phyloP scores from a whole-genome alignment of 2,329 filamentous ascomycete species.

The Curvularia lunata region DNA sequence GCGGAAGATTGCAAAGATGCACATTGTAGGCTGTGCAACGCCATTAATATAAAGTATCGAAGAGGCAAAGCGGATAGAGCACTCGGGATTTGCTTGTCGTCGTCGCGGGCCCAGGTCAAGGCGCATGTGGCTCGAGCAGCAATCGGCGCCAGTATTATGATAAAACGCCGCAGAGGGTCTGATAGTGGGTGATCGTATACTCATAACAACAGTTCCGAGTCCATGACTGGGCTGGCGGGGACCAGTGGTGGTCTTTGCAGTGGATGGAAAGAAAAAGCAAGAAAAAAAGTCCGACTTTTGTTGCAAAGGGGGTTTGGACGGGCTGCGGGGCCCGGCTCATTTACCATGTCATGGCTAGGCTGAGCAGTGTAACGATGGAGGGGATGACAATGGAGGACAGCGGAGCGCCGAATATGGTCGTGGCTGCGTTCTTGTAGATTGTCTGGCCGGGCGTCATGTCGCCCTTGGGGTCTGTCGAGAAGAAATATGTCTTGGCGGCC shows the following conservation, averaged over 20 bases:
- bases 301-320: neutral
- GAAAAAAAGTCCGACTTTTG: neutral
- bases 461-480: constrained; percentile 30
- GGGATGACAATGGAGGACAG: constrained; percentile 31
- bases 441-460: constrained; percentile 41
- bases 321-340: too few relatives aligned
- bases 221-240: constrained; percentile 3
- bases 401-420: constrained; percentile 23
- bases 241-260: constrained; percentile 3
- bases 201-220: constrained; percentile 4
- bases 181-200: constrained; percentile 6
- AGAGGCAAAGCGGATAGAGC: neutral
- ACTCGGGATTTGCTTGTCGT: neutral
- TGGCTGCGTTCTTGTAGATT: constrained; percentile 27
- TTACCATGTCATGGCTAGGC: constrained; percentile 35
- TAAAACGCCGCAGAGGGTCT: constrained; percentile 3
- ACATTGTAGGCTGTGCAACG: constrained; percentile 15
- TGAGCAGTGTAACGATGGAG: constrained; percentile 36
- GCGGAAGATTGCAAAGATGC: constrained; percentile 8
- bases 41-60: constrained; percentile 7
- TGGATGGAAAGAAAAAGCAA: constrained; percentile 2
- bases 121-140: neutral
- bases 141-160: constrained; percentile 2
- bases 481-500: constrained; percentile 48
- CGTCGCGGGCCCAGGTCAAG: neutral